Evolutionary conservation across 768 basidiomycete species (phyloP).

Genomic region (Pleurotus citrinopileatus): DNA sequence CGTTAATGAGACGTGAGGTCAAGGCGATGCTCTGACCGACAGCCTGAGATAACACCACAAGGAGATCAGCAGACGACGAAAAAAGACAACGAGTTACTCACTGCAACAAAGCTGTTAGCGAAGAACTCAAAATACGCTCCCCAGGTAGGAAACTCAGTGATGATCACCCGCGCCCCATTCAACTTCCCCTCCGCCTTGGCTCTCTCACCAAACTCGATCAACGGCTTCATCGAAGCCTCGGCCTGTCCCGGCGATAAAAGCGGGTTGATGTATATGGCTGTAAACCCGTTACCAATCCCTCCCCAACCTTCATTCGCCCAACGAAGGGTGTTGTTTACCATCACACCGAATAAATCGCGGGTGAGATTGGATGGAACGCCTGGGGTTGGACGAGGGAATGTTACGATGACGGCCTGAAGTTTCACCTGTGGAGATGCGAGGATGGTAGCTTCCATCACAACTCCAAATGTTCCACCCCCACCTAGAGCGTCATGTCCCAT

Average conservation of each 20-base stretch:
- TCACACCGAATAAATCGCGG: conserved; percentile 31
- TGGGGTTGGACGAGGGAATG: conserved; percentile 21
- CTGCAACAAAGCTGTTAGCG: conserved; percentile 32
- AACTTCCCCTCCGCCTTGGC: conserved; percentile 19
- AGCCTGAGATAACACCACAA: conserved; percentile 22
- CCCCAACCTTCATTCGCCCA: conserved; percentile 51
- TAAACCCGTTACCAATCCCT: conserved; percentile 34
- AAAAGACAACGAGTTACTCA: conserved; percentile 14
- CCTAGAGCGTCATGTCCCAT: too few species aligned
- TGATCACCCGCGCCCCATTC: conserved; percentile 17
- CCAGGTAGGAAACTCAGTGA: conserved; percentile 42
- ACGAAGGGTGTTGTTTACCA: conserved; percentile 33
- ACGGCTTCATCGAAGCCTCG: conserved; percentile 34
- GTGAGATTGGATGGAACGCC: conserved; percentile 19
- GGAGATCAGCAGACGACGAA: conserved; percentile 1
- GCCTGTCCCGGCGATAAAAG: conserved; percentile 33
- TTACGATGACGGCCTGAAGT: conserved; percentile 33
- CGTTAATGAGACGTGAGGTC: conserved; percentile 42
- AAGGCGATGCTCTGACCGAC: conserved; percentile 37
- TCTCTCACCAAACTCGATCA: conserved; percentile 33
- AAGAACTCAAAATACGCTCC: conserved; percentile 36
- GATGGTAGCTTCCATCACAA: conserved; percentile 36
- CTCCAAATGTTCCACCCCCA: conserved; percentile 47
- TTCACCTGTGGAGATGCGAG: conserved; percentile 34
- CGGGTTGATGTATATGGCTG: conserved; percentile 44